These are phyloP conservation scores for Waitea zeae DNA, from an alignment of 1,284 basidiomycete genomes.

Conservation along the genomic window DNA sequence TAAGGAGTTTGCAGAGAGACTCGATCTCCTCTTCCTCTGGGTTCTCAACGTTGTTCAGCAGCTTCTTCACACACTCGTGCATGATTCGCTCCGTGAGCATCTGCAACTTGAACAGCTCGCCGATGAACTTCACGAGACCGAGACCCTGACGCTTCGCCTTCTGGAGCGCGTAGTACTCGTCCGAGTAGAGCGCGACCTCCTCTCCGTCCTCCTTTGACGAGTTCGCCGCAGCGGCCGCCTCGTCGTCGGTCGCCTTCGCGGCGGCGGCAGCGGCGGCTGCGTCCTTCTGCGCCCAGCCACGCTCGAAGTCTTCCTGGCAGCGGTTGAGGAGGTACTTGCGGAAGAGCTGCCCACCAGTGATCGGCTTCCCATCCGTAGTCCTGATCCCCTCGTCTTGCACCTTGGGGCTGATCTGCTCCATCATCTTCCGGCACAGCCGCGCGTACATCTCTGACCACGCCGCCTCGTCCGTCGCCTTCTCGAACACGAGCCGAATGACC, in stretches of 20 bases:
- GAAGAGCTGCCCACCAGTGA: constrained; percentile 86
- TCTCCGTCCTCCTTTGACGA: constrained; percentile 20
- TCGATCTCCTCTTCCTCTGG: constrained; percentile 98
- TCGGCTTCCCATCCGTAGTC: constrained; percentile 65
- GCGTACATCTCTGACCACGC: constrained; percentile 97
- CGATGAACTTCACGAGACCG: constrained; percentile 94
- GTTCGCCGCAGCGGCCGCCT: constrained; percentile 8
- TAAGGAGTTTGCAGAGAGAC: constrained; percentile 83
- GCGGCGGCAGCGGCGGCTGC: constrained; percentile 41
- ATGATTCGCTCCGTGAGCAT: constrained; percentile 22
- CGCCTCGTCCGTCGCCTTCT: constrained; percentile 93
- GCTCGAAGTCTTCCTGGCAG: constrained; percentile 92
- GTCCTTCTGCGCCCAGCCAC: constrained; percentile 68
- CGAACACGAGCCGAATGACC: constrained; percentile 91
- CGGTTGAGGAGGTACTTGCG: constrained; percentile 85
- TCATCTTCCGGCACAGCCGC: constrained; percentile 84
- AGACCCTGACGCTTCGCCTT: constrained; percentile 96
- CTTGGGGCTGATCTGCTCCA: constrained; percentile 73
- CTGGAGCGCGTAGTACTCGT: constrained; percentile 93
- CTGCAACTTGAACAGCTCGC: constrained; percentile 91
- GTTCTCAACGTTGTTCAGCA: constrained; percentile 81
- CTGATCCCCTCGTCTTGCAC: constrained; percentile 79
- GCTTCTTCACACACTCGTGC: constrained; percentile 91
- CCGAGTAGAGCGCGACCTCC: constrained; percentile 69
- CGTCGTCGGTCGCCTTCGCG: constrained; percentile 22